These are phyloP conservation scores for Suillus ampliporus DNA, from an alignment of 768 basidiomycete genomes.

Conservation along the genomic window DNA sequence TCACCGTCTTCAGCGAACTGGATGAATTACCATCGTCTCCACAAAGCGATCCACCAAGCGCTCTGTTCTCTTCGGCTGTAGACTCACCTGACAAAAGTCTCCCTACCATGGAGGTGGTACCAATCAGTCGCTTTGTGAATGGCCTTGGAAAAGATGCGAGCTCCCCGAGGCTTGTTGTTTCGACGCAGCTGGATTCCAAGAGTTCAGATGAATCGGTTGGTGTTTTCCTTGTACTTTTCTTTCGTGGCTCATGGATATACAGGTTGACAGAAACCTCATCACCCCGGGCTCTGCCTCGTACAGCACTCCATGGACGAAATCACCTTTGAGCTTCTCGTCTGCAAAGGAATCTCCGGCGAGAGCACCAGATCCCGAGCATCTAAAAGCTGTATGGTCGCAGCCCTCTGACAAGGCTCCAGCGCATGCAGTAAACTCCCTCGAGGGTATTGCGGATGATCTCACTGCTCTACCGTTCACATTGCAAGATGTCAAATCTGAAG, in stretches of 20 bases:
- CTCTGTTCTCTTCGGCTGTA: constrained; percentile 28
- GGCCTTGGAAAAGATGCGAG: constrained; percentile 16
- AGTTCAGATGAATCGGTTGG: constrained; percentile 61
- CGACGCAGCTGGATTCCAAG: constrained; percentile 51
- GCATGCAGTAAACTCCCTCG: constrained; percentile 77
- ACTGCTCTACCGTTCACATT: constrained; percentile 79
- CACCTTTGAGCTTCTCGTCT: constrained; percentile 50
- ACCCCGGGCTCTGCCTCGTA: constrained; percentile 51
- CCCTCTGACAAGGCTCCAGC: constrained; percentile 71
- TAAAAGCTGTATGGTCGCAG: constrained; percentile 87
- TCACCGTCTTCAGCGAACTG: constrained; percentile 81
- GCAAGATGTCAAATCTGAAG: constrained; percentile 87
- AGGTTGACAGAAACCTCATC: constrained; percentile 51
- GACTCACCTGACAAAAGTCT: constrained; percentile 17
- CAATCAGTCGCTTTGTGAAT: constrained; percentile 18
- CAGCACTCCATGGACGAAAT: constrained; percentile 57
- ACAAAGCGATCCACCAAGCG: constrained; percentile 26
- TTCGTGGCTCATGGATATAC: constrained; percentile 20
- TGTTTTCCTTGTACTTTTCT: constrained; percentile 15
- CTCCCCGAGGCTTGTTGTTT: constrained; percentile 26
- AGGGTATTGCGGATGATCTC: constrained; percentile 84
- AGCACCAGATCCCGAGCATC: constrained; percentile 80
- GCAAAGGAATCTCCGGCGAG: constrained; percentile 73
- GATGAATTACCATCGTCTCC: constrained; percentile 41
- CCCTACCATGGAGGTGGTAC: constrained; percentile 15